Percentiles rank a stretch among this genome's conserved stretches.
phyloP scores from a whole-genome alignment of 352 stramenopile genomes.

The Phytopythium mirpurense region DNA sequence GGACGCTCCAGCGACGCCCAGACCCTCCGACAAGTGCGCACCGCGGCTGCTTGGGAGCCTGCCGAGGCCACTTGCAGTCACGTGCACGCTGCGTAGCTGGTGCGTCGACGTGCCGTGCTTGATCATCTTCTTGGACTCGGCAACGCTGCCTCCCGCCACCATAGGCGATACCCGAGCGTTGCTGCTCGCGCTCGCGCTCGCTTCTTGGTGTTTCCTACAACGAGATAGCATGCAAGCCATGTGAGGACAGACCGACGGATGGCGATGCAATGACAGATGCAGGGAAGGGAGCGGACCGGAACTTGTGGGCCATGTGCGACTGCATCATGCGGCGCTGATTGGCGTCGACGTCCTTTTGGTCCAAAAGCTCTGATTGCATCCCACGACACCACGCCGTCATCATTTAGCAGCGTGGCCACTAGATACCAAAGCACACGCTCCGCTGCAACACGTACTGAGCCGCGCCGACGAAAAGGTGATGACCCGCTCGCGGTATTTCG shows the following conservation, averaged over 20 bases:
- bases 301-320: slow-evolving; percentile 71
- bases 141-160: slow-evolving; percentile 6
- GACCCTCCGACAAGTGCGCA: slow-evolving; percentile 5
- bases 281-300: slow-evolving; percentile 22
- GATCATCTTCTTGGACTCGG: slow-evolving; percentile 28
- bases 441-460: slow-evolving; percentile 29
- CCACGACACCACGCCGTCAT: not conserved
- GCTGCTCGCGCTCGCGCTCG: slow-evolving; percentile 6
- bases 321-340: slow-evolving; percentile 81
- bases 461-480: slow-evolving; percentile 66
- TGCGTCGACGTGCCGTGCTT: slow-evolving; percentile 44
- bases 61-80: slow-evolving; percentile 3
- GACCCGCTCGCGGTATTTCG: slow-evolving; percentile 67
- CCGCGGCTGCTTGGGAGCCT: not conserved
- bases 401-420: no score
- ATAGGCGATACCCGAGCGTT: slow-evolving; percentile 6
- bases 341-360: slow-evolving; percentile 68
- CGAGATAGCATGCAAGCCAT: not conserved
- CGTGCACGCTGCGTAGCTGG: slow-evolving; percentile 37
- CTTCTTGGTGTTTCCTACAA: slow-evolving; percentile 35
- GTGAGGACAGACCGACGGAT: no score
- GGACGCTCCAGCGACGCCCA: slow-evolving; percentile 34
- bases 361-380: slow-evolving; percentile 33
- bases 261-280: not conserved
- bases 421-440: not conserved